Percentiles rank a stretch among this genome's conserved stretches.
Conservation (phyloP, 768 basidiomycete species). For the Suillus paluster region DNA sequence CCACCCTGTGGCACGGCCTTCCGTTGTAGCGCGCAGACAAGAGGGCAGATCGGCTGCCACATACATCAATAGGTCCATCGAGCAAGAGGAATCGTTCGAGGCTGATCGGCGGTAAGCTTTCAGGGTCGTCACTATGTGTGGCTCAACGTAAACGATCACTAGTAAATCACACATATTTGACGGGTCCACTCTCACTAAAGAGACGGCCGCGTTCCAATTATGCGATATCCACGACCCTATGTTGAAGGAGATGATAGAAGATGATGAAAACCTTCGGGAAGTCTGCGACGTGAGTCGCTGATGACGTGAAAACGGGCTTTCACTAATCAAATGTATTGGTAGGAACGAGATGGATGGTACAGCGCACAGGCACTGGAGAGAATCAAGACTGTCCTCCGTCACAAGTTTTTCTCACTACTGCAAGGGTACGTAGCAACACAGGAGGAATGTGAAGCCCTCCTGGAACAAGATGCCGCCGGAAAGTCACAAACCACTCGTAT, state of each 20-base stretch:
- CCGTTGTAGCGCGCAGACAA: slow-evolving; percentile 68
- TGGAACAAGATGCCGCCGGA: slow-evolving; percentile 41
- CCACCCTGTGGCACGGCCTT: slow-evolving; percentile 77
- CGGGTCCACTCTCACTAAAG: slow-evolving; percentile 75
- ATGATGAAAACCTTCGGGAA: slow-evolving; percentile 68
- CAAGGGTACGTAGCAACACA: slow-evolving; percentile 74
- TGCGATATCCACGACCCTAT: slow-evolving; percentile 91
- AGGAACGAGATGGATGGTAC: slow-evolving; percentile 94
- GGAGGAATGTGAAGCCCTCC: slow-evolving; percentile 71
- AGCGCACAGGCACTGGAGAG: slow-evolving; percentile 73
- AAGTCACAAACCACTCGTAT: slow-evolving; percentile 44
- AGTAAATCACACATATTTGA: slow-evolving; percentile 89
- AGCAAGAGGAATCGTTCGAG: slow-evolving; percentile 37
- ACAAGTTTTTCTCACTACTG: slow-evolving; percentile 82
- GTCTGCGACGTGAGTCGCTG: slow-evolving; percentile 67
- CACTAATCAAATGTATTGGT: slow-evolving; percentile 9
- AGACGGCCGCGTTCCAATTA: slow-evolving; percentile 93
- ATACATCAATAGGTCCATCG: slow-evolving; percentile 34
- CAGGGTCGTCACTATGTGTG: neutral
- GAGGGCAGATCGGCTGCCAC: slow-evolving; percentile 42
- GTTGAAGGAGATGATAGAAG: slow-evolving; percentile 79
- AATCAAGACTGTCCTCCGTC: slow-evolving; percentile 83
- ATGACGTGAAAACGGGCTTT: neutral
- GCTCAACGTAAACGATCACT: slow-evolving; percentile 1
- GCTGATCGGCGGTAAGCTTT: slow-evolving; percentile 35